These are phyloP conservation scores for Cutaneotrichosporon mucoides DNA, from an alignment of 1,284 basidiomycete genomes.

Conservation along the genomic window DNA sequence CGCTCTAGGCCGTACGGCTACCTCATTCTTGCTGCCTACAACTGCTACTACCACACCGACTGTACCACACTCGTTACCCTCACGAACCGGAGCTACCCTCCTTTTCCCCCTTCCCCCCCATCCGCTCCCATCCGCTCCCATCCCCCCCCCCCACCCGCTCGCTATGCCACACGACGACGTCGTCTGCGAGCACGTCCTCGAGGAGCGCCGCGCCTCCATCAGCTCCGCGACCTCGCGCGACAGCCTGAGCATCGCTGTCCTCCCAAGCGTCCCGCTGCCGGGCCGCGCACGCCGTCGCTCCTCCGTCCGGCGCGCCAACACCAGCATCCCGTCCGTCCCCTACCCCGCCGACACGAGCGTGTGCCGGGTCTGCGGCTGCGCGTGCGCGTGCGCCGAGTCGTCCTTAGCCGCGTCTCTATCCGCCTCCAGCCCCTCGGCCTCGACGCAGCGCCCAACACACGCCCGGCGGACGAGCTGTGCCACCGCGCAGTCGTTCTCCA, in stretches of 20 bases:
- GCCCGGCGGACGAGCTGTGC: neutral
- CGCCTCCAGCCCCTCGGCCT: neutral
- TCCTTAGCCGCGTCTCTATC: too few species aligned
- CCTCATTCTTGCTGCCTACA: too few species aligned
- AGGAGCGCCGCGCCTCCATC: neutral
- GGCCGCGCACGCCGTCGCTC: neutral
- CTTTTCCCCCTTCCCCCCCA: too few species aligned
- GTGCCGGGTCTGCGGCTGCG: neutral
- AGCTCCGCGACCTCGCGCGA: neutral
- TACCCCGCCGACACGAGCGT: neutral
- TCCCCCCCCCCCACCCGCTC: neutral
- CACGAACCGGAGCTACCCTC: too few species aligned
- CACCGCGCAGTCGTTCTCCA: neutral
- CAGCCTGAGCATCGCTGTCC: neutral
- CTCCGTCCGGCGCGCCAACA: neutral
- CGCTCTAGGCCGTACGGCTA: too few species aligned
- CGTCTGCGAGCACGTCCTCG: constrained; percentile 6
- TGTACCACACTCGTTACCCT: too few species aligned
- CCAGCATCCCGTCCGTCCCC: neutral
- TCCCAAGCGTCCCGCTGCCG: neutral
- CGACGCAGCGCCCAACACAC: neutral
- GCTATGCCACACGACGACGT: neutral
- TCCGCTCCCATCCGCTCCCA: too few species aligned
- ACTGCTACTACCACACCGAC: too few species aligned
- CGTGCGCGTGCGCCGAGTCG: neutral